Evolutionary conservation across 768 basidiomycete genomes (phyloP), one percentile per base, ranked within the genome.

Genomic region (Mycena sanguinolenta): DNA sequence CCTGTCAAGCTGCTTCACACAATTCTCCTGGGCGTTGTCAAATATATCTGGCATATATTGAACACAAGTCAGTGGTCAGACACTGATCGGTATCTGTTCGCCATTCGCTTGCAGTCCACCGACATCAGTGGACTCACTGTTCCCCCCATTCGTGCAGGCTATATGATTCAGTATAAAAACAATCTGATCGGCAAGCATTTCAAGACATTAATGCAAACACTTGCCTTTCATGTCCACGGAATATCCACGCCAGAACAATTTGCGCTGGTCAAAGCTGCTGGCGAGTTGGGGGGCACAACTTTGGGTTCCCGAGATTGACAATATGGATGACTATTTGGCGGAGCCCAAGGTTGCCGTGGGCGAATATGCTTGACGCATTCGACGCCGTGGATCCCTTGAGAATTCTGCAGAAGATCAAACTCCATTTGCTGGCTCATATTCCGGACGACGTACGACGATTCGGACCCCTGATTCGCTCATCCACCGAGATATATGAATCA

Each of bases 401-500:
- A 55, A 80, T 84, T 19, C 65, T 79, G 12, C 42, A 53, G 0
- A 82, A 83, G 58, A 38, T 75, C 44, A 84, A 84, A 58, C 73
- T 82, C 2, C 82, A 83, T 54, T 42, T 82, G 0, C 77, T 84
- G 5, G 23, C 71, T 9, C 81, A 82, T 63, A 49, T 80, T 2
- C 9, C 58, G 0, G 58, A 78, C 1, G 78, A 84, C 68, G 76
- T 82, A 16, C 70, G 70, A 2, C 64, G 75, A 0, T 80, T 78
- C 73, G 83, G 84, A 17, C 84, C 82, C 0, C 68, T 77, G 0
- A 73, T 83, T 25, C 58, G 75, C 0, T 78, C 72, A 42, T 76
- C 82, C 0, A 85, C 83, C 0, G 84, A 86, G 67, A 60, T 75
- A 0, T 85, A 78, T 63, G 84, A 86, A 63, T 77, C 74, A 25